A percentile compares a stretch with the other conserved stretches of the same genome.
These are phyloP conservation scores for Allium sativum DNA, from an alignment of 106 monocot species.

Conservation along the genomic window DNA sequence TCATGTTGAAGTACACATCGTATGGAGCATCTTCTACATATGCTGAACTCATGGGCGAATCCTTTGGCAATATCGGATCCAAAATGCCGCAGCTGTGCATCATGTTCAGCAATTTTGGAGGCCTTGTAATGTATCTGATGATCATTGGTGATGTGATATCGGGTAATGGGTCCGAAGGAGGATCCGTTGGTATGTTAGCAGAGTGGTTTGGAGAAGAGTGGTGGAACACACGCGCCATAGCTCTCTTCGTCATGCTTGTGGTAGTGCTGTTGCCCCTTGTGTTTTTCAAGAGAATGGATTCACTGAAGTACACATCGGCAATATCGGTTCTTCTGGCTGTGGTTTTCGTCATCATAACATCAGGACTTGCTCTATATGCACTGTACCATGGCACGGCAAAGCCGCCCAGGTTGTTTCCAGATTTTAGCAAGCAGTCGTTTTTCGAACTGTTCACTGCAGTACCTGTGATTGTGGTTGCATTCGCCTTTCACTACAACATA, in stretches of 20 bases:
- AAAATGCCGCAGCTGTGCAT: conserved; percentile 20
- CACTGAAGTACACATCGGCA: background rate
- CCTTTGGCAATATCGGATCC: conserved; percentile 27
- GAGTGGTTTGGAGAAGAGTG: conserved; percentile 54
- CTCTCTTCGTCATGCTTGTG: conserved; percentile 23
- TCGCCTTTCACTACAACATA: no score
- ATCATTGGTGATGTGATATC: conserved; percentile 36
- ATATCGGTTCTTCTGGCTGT: no score
- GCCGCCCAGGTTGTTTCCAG: no score
- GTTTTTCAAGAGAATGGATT: conserved; percentile 40
- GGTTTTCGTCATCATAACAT: no score
- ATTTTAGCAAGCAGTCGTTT: no score
- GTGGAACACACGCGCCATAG: conserved; percentile 33
- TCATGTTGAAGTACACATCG: conserved; percentile 58
- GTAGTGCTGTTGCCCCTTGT: conserved; percentile 36
- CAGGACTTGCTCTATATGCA: no score
- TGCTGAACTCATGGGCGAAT: conserved; percentile 31
- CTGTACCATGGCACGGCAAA: no score
- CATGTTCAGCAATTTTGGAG: conserved; percentile 26
- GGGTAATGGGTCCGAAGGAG: conserved; percentile 33
- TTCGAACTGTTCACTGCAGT: no score
- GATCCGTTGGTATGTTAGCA: conserved; percentile 24
- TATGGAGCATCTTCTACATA: conserved; percentile 9
- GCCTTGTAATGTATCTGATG: conserved; percentile 16
- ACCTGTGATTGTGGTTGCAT: no score